Conservation (phyloP, 2,329 filamentous ascomycete genomes). For the Arthroderma sp. region DNA sequence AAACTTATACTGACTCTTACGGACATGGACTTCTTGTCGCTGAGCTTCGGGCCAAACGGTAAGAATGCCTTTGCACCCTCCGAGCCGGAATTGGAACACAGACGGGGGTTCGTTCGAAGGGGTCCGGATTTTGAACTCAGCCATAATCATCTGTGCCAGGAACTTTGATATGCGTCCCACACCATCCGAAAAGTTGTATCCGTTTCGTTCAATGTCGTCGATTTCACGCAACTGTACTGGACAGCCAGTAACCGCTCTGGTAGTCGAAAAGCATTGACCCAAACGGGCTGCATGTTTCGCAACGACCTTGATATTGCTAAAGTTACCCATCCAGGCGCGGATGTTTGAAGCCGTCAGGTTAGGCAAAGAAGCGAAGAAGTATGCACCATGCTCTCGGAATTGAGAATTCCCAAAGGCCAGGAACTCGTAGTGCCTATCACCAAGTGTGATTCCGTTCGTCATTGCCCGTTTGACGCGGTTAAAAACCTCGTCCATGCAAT, state of each 20-base stretch:
- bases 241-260: slow-evolving; percentile 55
- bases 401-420: slow-evolving; percentile 93
- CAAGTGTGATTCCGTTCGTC: slow-evolving; percentile 66
- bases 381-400: slow-evolving; percentile 79
- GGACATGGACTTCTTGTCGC: slow-evolving; percentile 58
- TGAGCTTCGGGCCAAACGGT: slow-evolving; percentile 57
- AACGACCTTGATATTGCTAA: slow-evolving; percentile 66
- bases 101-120: slow-evolving; percentile 51
- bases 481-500: slow-evolving; percentile 56
- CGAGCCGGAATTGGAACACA: slow-evolving; percentile 81
- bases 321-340: slow-evolving; percentile 73
- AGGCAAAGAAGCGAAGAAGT: slow-evolving; percentile 69
- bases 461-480: slow-evolving; percentile 59
- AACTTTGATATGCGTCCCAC: slow-evolving; percentile 82
- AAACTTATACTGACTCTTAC: slow-evolving; percentile 83
- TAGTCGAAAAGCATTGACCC: slow-evolving; percentile 94
- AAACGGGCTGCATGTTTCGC: slow-evolving; percentile 81
- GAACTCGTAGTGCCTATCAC: slow-evolving; percentile 71
- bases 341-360: slow-evolving; percentile 61
- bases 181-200: slow-evolving; percentile 73
- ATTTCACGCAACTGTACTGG: slow-evolving; percentile 46
- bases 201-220: slow-evolving; percentile 55
- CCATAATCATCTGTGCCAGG: slow-evolving; percentile 58
- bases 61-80: slow-evolving; percentile 83
- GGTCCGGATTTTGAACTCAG: slow-evolving; percentile 51